phyloP scores from a whole-genome alignment of 768 basidiomycete genomes.

The Boletus eberwhitei region DNA sequence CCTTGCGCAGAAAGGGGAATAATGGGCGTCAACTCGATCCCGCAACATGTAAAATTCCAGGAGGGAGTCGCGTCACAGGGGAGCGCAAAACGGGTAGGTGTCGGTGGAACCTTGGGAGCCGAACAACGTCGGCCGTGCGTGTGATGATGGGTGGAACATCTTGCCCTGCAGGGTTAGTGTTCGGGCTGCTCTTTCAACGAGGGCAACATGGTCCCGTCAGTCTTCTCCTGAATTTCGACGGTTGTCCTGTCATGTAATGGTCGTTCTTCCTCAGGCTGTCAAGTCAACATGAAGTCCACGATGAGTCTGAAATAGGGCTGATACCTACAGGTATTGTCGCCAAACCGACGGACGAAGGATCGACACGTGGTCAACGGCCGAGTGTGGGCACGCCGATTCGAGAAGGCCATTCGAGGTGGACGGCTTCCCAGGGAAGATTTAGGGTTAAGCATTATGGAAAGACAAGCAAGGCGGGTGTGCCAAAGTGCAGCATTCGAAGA shows the following conservation, averaged over 20 bases:
- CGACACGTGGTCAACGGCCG: not conserved
- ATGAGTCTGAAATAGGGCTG: not conserved
- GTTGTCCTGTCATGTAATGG: not conserved
- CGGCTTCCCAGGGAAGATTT: not conserved
- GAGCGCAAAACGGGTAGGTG: not conserved
- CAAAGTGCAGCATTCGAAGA: not conserved
- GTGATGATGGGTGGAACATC: not conserved
- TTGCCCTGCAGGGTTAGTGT: not conserved
- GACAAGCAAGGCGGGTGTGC: not conserved
- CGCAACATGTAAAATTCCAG: conserved; percentile 3
- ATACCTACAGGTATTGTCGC: not conserved
- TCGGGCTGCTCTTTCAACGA: not conserved
- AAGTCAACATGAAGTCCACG: not conserved
- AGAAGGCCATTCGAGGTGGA: not conserved
- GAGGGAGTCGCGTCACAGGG: conserved; percentile 10
- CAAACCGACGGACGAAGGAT: not conserved
- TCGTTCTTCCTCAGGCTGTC: not conserved
- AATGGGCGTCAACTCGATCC: not conserved
- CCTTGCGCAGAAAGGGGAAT: not conserved
- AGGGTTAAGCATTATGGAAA: not conserved
- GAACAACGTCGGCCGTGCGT: not conserved
- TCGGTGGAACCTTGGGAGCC: not conserved
- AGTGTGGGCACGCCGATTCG: not conserved
- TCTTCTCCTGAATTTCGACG: not conserved
- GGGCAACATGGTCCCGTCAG: not conserved